Evolutionary conservation across 78 protist species (phyloP).

Genomic region (Cavenderia fasciculata): DNA sequence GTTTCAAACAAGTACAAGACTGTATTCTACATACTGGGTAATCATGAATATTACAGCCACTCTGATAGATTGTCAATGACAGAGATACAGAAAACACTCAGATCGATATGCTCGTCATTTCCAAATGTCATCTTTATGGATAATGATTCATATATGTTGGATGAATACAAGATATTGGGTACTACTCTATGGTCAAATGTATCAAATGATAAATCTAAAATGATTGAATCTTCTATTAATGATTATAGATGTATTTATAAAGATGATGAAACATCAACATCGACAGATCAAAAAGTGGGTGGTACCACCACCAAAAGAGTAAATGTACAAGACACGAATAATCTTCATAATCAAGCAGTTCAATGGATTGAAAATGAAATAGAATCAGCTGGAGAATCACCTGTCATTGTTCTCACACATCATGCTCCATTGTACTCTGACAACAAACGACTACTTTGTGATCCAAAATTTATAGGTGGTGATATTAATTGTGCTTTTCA

Average conservation of each 20-base stretch:
- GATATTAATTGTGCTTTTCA: slow-evolving; percentile 4
- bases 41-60: slow-evolving; percentile 16
- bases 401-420: neutral
- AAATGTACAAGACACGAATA: neutral
- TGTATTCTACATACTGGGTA: slow-evolving; percentile 10
- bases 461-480: neutral
- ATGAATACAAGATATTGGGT: slow-evolving; percentile 15
- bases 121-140: neutral
- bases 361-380: neutral
- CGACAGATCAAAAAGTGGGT: neutral
- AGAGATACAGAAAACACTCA: neutral
- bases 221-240: neutral
- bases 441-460: neutral
- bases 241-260: neutral
- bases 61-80: neutral
- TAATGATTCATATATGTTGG: neutral
- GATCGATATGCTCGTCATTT: neutral
- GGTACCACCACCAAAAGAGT: no score
- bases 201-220: neutral
- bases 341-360: neutral
- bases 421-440: slow-evolving; percentile 1
- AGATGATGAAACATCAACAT: neutral
- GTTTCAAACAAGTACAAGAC: neutral
- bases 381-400: neutral
- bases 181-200: slow-evolving; percentile 1